Evolutionary conservation across 106 monocot genomes (phyloP).

Genomic region (Dioscorea dumetorum): DNA sequence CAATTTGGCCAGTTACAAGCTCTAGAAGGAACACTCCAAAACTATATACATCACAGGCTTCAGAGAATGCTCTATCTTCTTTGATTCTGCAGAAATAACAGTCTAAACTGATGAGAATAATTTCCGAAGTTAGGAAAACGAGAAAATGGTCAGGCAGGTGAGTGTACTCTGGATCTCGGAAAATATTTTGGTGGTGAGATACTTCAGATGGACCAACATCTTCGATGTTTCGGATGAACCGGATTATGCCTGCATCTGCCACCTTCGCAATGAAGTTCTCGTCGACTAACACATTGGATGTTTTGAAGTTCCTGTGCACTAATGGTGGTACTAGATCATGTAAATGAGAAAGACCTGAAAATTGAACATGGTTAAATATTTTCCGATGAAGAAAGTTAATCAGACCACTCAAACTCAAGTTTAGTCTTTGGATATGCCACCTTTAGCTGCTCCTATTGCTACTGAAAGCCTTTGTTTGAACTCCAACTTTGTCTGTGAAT

Average conservation of each 20-base stretch:
- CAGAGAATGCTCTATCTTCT: conserved; percentile 21
- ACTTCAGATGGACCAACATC: conserved; percentile 26
- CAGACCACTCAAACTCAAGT: background rate
- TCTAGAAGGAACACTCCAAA: conserved; percentile 77
- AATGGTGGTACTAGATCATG: conserved; percentile 45
- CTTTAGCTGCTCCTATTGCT: conserved; percentile 78
- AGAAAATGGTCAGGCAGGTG: background rate
- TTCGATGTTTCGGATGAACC: conserved; percentile 31
- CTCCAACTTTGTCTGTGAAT: conserved; percentile 38
- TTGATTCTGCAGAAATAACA: conserved; percentile 17
- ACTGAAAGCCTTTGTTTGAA: conserved; percentile 72
- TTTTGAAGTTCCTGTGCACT: conserved; percentile 60
- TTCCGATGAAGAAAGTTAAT: background rate
- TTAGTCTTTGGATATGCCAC: conserved; percentile 6
- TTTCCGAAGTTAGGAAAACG: too few relatives aligned
- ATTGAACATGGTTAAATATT: background rate
- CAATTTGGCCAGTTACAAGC: conserved; percentile 50
- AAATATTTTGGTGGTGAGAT: conserved; percentile 15
- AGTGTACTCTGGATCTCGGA: conserved; percentile 53
- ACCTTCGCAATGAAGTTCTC: conserved; percentile 84
- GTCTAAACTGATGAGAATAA: too few relatives aligned
- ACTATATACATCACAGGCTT: conserved; percentile 64
- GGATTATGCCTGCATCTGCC: conserved; percentile 55
- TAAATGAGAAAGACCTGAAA: conserved; percentile 52
- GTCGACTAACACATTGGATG: conserved; percentile 71